A percentile compares a stretch with the other conserved stretches of the same genome.
Evolutionary conservation across 495 filamentous ascomycete genomes (phyloP).

Genomic region (Trichoderma virens): DNA sequence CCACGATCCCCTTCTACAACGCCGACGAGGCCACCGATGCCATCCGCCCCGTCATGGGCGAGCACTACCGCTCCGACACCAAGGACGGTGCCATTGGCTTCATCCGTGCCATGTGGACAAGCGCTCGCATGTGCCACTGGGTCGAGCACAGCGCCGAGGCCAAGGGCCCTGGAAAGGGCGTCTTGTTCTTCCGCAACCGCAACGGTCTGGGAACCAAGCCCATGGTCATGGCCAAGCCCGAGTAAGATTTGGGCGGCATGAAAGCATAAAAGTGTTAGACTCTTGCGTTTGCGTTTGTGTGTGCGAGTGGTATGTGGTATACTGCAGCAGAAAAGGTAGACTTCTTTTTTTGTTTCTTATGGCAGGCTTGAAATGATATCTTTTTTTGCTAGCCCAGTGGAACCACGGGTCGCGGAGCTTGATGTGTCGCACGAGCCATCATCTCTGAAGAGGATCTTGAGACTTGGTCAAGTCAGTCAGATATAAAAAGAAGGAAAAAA

Average conservation of each 20-base stretch:
- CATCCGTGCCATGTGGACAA: constrained; percentile 55
- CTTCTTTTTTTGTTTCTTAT: neutral
- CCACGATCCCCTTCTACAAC: constrained; percentile 82
- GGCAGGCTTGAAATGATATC: no score
- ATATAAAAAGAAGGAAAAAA: neutral
- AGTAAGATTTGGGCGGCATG: neutral
- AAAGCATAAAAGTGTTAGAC: neutral
- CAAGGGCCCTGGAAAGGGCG: constrained; percentile 53
- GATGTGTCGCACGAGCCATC: neutral
- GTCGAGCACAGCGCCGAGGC: constrained; percentile 62
- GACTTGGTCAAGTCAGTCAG: neutral
- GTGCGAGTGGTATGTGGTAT: neutral
- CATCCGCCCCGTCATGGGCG: constrained; percentile 75
- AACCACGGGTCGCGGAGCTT: neutral
- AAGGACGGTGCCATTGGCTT: constrained; percentile 56
- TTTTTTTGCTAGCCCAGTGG: neutral
- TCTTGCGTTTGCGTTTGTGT: neutral
- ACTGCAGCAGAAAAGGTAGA: neutral
- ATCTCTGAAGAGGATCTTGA: neutral
- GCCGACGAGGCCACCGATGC: constrained; percentile 82
- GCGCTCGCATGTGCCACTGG: constrained; percentile 67
- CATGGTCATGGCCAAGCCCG: constrained; percentile 29
- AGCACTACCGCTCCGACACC: constrained; percentile 67
- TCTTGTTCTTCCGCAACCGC: constrained; percentile 66
- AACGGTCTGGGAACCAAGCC: constrained; percentile 68